phyloP scores from a whole-genome alignment of 441 rosid genomes.

The Sinapis alba region DNA sequence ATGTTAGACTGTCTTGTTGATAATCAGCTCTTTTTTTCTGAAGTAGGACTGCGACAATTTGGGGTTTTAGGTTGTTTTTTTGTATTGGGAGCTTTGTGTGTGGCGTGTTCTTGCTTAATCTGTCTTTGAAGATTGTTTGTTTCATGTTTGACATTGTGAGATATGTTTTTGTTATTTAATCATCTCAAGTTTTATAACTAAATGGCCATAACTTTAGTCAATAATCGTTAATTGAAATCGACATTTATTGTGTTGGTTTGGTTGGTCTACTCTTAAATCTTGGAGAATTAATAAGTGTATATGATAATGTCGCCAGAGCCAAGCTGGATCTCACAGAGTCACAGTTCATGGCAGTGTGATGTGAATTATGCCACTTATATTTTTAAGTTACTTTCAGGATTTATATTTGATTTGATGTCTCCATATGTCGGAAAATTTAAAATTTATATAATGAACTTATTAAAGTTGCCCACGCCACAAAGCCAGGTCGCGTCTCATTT shows the following conservation, averaged over 20 bases:
- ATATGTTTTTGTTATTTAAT: slow-evolving; percentile 16
- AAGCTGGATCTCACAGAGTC: slow-evolving; percentile 14
- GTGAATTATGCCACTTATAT: slow-evolving; percentile 20
- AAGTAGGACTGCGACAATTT: background rate
- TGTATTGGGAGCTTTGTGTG: slow-evolving; percentile 19
- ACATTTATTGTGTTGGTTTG: slow-evolving; percentile 7
- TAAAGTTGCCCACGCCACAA: slow-evolving; percentile 16
- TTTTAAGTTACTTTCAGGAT: slow-evolving; percentile 2
- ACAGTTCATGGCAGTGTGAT: background rate
- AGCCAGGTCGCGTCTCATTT: slow-evolving; percentile 4
- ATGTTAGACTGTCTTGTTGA: slow-evolving; percentile 10
- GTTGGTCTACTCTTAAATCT: background rate
- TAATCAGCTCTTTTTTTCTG: background rate
- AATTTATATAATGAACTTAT: background rate
- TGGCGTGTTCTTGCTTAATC: slow-evolving; percentile 12
- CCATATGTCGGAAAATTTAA: background rate
- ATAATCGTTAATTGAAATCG: background rate
- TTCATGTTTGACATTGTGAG: slow-evolving; percentile 21
- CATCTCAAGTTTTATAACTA: background rate
- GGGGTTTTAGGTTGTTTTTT: background rate
- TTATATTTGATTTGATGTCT: slow-evolving; percentile 30
- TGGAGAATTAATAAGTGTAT: background rate
- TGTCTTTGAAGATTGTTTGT: background rate
- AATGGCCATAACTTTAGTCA: background rate
- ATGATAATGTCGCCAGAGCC: background rate